These are phyloP conservation scores for Yamadazyma siamensis DNA, from an alignment of 1,139 yeast genomes.

Conservation along the genomic window DNA sequence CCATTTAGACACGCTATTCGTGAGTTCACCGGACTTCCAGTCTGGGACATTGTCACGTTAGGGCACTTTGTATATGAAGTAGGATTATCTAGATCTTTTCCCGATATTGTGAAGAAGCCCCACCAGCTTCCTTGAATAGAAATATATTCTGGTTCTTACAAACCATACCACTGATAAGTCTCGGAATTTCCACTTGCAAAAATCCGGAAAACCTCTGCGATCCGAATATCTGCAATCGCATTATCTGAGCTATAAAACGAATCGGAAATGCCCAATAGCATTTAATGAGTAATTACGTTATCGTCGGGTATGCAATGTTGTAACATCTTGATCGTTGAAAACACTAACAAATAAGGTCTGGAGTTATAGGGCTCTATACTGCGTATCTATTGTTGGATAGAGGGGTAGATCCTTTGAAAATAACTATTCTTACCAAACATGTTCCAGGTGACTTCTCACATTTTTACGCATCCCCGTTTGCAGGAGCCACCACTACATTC, in stretches of 20 bases:
- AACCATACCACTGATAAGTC: too few relatives aligned
- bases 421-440: slow-evolving; percentile 18
- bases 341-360: slow-evolving; percentile 11
- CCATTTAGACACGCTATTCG: slow-evolving; percentile 19
- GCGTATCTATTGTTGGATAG: slow-evolving; percentile 18
- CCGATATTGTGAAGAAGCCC: slow-evolving; percentile 2
- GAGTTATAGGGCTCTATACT: slow-evolving; percentile 25
- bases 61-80: slow-evolving; percentile 12
- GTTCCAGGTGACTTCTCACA: slow-evolving; percentile 22
- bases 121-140: slow-evolving; percentile 1
- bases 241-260: too few relatives aligned
- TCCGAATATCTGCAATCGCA: too few relatives aligned
- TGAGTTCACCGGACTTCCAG: slow-evolving; percentile 14
- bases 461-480: slow-evolving; percentile 22
- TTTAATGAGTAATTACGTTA: slow-evolving; percentile 1
- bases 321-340: too few relatives aligned
- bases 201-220: too few relatives aligned
- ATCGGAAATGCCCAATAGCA: too few relatives aligned
- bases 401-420: slow-evolving; percentile 13
- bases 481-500: slow-evolving; percentile 20
- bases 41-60: slow-evolving; percentile 21
- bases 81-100: slow-evolving; percentile 8
- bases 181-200: too few relatives aligned
- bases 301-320: slow-evolving; percentile 1
- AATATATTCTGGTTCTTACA: too few relatives aligned